These are phyloP conservation scores for Zygoascus bituminiphila DNA, from an alignment of 805 yeast species.

Conservation along the genomic window DNA sequence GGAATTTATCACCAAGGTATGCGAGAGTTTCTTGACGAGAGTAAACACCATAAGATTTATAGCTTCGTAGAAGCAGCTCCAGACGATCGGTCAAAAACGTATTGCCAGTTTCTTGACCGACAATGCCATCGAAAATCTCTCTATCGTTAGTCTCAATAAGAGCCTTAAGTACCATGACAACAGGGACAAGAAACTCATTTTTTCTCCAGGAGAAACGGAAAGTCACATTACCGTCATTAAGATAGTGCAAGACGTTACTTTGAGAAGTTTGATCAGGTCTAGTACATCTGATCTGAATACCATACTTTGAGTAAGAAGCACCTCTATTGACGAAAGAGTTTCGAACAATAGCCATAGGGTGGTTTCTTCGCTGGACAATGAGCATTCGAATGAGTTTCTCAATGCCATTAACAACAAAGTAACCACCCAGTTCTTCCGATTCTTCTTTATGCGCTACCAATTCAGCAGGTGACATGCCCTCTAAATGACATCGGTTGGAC, in stretches of 20 bases:
- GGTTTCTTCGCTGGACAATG: conserved; percentile 95
- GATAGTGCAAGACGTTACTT: conserved; percentile 92
- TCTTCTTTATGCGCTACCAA: conserved; percentile 78
- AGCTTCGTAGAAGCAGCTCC: conserved; percentile 82
- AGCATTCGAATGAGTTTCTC: conserved; percentile 95
- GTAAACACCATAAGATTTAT: conserved; percentile 69
- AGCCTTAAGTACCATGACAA: conserved; percentile 85
- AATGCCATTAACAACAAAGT: conserved; percentile 84
- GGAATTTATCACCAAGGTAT: conserved; percentile 89
- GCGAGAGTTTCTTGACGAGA: conserved; percentile 86
- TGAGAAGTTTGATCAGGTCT: conserved; percentile 97
- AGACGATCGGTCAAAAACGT: conserved; percentile 97
- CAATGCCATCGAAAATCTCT: conserved; percentile 92
- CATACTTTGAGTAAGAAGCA: conserved; percentile 75
- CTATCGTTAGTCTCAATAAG: conserved; percentile 84
- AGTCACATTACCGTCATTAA: conserved; percentile 92
- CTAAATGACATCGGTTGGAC: conserved; percentile 86
- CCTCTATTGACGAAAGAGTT: conserved; percentile 94
- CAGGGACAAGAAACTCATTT: conserved; percentile 91
- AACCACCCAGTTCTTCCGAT: conserved; percentile 93
- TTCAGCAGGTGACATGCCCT: conserved; percentile 72
- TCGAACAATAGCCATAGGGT: conserved; percentile 95
- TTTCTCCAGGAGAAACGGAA: conserved; percentile 96
- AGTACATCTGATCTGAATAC: conserved; percentile 89
- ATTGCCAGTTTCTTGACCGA: conserved; percentile 77